Evolutionary conservation across 306 rosid genomes (phyloP), one percentile per base, ranked within the genome.

Genomic region (Medicago lupulina): DNA sequence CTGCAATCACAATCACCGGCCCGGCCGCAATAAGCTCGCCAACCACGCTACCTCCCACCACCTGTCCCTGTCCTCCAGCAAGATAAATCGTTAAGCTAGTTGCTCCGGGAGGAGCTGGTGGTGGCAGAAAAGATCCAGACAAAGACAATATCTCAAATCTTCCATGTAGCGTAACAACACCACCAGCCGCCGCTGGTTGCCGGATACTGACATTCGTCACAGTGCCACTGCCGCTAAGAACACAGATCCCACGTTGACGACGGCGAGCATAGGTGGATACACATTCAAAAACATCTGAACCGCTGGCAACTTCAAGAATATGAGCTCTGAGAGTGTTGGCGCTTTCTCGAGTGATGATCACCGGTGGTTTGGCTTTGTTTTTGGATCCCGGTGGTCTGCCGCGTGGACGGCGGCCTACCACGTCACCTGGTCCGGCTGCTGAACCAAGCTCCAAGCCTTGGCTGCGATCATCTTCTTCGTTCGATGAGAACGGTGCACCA

Each of bases 31-130:
- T 85, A 53, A 95, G 49, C 82, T 92, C 97, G 0, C 99, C 99
- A 0, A 92, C 96, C 2, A 95, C 99, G 67, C 76, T 92, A 0
- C 99, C 99, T 23, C 99, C 99, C 0, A 95, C 93, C 0, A 95
- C 97, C 72, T 95, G 99, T 0, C 99, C 99, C 59, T 92, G 97
- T 1, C 97, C 99, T 6, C 97, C 98, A 7, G 96, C 96, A 2
- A 95, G 80, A 54, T 86, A 95, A 38, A 92, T 87, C 0, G 97
- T 92, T 50, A 95, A 70, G 47, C 96, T 92, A 0, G 99, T 92
- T 0, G 98, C 98, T 0, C 99, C 97, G 0, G 99, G 99, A 0
- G 99, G 99, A 3, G 99, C 97, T 0, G 99, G 99, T 5, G 97
- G 97, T 0, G 99, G 99, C 14, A 95, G 85, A 76, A 95, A 92